Evolutionary conservation across 2,329 filamentous ascomycete species (phyloP).

Genomic region (Lachnum nothofagi): DNA sequence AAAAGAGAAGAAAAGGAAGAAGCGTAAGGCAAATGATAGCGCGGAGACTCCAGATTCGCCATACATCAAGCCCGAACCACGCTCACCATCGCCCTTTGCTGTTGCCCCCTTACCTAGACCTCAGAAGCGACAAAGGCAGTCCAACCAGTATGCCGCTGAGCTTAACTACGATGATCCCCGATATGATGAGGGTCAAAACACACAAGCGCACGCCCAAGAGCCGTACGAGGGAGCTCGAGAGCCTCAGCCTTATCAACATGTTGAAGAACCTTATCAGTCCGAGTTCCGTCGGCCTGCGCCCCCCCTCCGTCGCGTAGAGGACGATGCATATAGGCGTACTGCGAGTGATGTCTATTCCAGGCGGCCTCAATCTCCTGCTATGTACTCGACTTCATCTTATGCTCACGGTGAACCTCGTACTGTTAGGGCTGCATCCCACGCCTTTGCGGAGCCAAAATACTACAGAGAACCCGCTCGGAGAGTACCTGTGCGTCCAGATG

Average conservation of each 20-base stretch:
- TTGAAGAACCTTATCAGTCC: conserved; percentile 23
- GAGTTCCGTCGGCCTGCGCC: conserved; percentile 24
- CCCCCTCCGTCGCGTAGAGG: conserved; percentile 26
- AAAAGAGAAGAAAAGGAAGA: conserved; percentile 48
- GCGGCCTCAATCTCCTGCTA: conserved; percentile 26
- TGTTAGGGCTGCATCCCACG: conserved; percentile 26
- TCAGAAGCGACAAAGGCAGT: conserved; percentile 51
- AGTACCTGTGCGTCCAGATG: conserved; percentile 45
- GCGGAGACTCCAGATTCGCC: conserved; percentile 44
- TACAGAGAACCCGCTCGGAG: conserved; percentile 44
- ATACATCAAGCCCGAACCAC: conserved; percentile 61
- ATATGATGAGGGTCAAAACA: conserved; percentile 34
- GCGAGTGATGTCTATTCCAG: conserved; percentile 21
- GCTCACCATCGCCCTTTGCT: conserved; percentile 55
- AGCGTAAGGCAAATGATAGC: conserved; percentile 42
- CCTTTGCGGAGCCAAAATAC: conserved; percentile 35
- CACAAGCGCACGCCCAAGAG: conserved; percentile 16
- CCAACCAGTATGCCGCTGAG: conserved; percentile 38
- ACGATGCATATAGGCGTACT: conserved; percentile 24
- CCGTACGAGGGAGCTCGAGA: conserved; percentile 20
- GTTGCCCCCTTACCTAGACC: conserved; percentile 50
- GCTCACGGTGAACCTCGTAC: conserved; percentile 20
- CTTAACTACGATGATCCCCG: conserved; percentile 43
- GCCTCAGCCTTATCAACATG: conserved; percentile 20
- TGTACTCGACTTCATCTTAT: conserved; percentile 26